Evolutionary conservation across 2,329 filamentous ascomycete species (phyloP).

Genomic region (Cladosporium oxysporum): DNA sequence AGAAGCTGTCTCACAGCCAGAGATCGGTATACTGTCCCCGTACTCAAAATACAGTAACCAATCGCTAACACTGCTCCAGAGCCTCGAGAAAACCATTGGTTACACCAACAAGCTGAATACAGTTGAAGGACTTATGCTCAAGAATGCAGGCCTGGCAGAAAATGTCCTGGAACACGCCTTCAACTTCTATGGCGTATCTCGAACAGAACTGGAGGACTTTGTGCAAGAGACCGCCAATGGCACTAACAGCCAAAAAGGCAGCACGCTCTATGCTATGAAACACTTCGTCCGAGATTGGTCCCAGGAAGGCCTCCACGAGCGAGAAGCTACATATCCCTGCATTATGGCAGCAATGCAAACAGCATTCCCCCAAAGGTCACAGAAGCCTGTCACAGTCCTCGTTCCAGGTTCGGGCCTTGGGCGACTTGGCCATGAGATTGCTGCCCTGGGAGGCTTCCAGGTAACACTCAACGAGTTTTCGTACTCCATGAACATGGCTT

Average conservation of each 20-base stretch:
- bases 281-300: conserved; percentile 96
- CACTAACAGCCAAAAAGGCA: conserved; percentile 68
- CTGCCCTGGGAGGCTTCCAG: conserved; percentile 68
- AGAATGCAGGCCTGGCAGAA: conserved; percentile 76
- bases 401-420: conserved; percentile 86
- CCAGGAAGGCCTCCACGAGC: conserved; percentile 68
- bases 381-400: conserved; percentile 57
- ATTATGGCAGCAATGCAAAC: conserved; percentile 51
- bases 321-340: conserved; percentile 70
- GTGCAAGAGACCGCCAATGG: conserved; percentile 38
- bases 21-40: conserved; percentile 15
- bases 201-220: conserved; percentile 24
- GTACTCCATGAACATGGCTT: conserved; percentile 85
- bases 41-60: neutral
- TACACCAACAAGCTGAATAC: conserved; percentile 23
- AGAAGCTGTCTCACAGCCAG: conserved; percentile 23
- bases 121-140: conserved; percentile 68
- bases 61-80: conserved; percentile 12
- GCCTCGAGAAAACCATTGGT: conserved; percentile 22
- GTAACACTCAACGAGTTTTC: conserved; percentile 88
- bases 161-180: conserved; percentile 66
- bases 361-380: conserved; percentile 21
- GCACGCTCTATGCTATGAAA: conserved; percentile 82
- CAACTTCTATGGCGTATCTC: conserved; percentile 23
- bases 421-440: conserved; percentile 75